phyloP scores from a whole-genome alignment of 805 yeast genomes.

The Candida maesae region DNA sequence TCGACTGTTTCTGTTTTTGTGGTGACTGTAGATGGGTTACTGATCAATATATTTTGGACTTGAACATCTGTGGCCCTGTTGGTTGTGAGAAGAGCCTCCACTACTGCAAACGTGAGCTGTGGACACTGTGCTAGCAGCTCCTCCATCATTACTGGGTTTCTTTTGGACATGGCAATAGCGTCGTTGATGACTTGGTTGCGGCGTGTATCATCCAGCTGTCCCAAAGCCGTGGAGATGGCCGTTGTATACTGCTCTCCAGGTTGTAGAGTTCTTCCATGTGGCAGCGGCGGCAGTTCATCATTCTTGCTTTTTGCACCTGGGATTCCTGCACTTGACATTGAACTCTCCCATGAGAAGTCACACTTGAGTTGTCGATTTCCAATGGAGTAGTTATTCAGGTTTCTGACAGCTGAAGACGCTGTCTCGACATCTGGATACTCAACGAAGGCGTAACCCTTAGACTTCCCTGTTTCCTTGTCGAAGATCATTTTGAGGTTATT shows the following conservation, averaged over 20 bases:
- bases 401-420: constrained; percentile 87
- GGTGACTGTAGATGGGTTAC: constrained; percentile 1
- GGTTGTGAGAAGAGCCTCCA: constrained; percentile 55
- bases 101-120: constrained; percentile 77
- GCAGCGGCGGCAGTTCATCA: constrained; percentile 44
- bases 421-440: constrained; percentile 76
- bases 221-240: constrained; percentile 44
- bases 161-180: constrained; percentile 52
- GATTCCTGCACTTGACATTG: constrained; percentile 8
- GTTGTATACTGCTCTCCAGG: constrained; percentile 28
- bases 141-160: constrained; percentile 55
- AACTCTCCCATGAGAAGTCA: constrained; percentile 60
- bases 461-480: constrained; percentile 84
- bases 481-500: constrained; percentile 69
- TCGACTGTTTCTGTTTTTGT: background rate
- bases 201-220: constrained; percentile 43
- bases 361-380: constrained; percentile 74
- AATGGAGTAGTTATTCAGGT: constrained; percentile 71
- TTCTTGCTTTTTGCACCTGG: constrained; percentile 3
- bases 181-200: constrained; percentile 50
- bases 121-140: constrained; percentile 67
- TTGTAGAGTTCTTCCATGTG: constrained; percentile 46
- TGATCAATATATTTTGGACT: constrained; percentile 38
- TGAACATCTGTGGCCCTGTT: constrained; percentile 5
- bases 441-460: constrained; percentile 87